Base-by-base conservation (phyloP, 2,329 filamentous ascomycete species). In the Fusarium neocosmosporiellum region DNA sequence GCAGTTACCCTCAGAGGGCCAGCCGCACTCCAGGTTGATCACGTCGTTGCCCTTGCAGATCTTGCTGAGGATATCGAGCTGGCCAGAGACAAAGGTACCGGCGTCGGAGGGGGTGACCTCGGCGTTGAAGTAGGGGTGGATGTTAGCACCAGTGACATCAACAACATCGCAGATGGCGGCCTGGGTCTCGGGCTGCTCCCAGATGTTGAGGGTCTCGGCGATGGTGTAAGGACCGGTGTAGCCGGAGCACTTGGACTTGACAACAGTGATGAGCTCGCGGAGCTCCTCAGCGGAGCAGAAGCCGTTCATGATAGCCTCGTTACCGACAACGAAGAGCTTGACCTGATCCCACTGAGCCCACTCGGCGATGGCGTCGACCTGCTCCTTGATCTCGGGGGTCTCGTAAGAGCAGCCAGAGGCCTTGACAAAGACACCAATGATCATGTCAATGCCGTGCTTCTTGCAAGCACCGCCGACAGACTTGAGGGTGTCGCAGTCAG, bases 41-140 rank as follows among this genome's bases (percentile, higher is more conserved):
- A 91, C 92, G 39, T 89, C 84, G 86, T 93, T 93, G 80, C 88
- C 88, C 43, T 86, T 81, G 89, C 96, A 98, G 77, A 94, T 85
- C 53, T 82, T 81, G 80, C 90, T 84, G 71, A 97, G 91, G 73
- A 93, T 86, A 54, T 90, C 85, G 73, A 98, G 89, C 88, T 98
- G 91, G 77, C 86, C 80, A 74, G 87, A 84, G 77, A 95, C 93
- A 82, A 98, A 98, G 60, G 85, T 81, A 80, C 96, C 96, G 63
- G 95, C 95, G 59, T 88, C 79, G 5, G 83, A 78, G 69, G 95
- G 89, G 27, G 84, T 80, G 73, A 92, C 88, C 66, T 88, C 85
- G 53, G 90, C 81, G 87, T 97, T 97, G 92, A 98, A 98, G 92
- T 93, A 98, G 76, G 95, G 91, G 86, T 98, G 95, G 79, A 97